Base-by-base conservation (phyloP, 192 early-diverging fungal genomes). In the Gigaspora rosea region DNA sequence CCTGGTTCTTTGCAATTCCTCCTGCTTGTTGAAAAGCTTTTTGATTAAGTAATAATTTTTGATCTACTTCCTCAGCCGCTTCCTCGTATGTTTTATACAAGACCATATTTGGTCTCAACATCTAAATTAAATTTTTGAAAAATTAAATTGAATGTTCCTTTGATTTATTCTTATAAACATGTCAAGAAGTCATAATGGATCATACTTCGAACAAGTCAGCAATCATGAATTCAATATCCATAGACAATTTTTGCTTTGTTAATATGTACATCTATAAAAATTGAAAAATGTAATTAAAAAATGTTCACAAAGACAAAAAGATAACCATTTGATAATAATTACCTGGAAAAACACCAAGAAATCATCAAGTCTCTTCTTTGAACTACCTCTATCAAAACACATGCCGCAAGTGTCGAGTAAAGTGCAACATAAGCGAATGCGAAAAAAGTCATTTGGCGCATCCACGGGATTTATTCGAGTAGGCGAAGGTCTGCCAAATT, bases 191-290 rank as follows among this genome's bases (percentile, higher is more conserved):
- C 18, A 66, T 18, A 56, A 56, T 56, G 52, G 18, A 15, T 5
- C 36, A 79, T 80, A 20, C 86, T 65, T 95, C 95, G n/a, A 92
- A 90, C 15, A 92, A 89, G 68, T 92, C 93, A 59, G 91, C 85
- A 5, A 99, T 81, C 79, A 91, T 87, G 77, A 96, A 99, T 57
- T 95, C 93, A 2, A 96, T 88, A 52, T 99, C 97, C 73, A 95
- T 90, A 11, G 96, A 93, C 36, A 91, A 82, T 58, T 86, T 88
- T 41, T 88, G 81, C 85, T 99, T 99, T 46, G 93, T 87, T 20
- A 93, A 81, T 15, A 95, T 82, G 77, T 99, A 99, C 89, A 99
- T 88, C 85, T 92, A 18, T 18, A 49, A 61, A 27, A n/a, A 16
- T 50, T 56, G 20, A 32, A 33, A 33, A 11, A 62, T 58, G 56